A percentile compares a stretch with the other conserved stretches of the same genome.
These are phyloP conservation scores for Salmacisia buchloeana DNA, from an alignment of 1,284 basidiomycete genomes.

Conservation along the genomic window DNA sequence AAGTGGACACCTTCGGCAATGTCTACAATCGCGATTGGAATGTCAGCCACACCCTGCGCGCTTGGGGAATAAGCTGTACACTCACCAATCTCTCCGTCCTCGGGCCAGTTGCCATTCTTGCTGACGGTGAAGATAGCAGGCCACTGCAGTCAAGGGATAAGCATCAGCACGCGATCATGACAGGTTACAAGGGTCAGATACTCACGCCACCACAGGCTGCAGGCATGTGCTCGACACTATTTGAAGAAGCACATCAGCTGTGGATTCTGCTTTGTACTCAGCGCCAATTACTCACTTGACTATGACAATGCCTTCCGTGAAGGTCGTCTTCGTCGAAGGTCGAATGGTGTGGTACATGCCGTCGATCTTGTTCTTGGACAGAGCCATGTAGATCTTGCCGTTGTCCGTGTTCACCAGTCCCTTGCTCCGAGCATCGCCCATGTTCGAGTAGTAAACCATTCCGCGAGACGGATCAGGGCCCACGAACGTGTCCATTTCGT, in stretches of 20 bases:
- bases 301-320: background rate
- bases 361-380: background rate
- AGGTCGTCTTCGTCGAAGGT: background rate
- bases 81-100: background rate
- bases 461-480: background rate
- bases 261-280: background rate
- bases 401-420: constrained; percentile 7
- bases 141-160: background rate
- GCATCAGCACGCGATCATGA: background rate
- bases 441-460: background rate
- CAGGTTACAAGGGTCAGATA: background rate
- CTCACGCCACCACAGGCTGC: background rate
- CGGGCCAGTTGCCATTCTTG: background rate
- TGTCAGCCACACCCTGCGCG: no score
- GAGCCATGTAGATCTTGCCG: constrained; percentile 1
- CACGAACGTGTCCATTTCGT: background rate
- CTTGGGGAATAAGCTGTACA: background rate
- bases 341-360: background rate
- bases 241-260: background rate
- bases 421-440: background rate
- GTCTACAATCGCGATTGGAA: constrained; percentile 3
- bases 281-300: background rate
- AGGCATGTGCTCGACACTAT: constrained; percentile 7
- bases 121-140: constrained; percentile 5
- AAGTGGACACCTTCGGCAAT: constrained; percentile 4